Base-by-base conservation (phyloP, 768 basidiomycete species). In the Xerocomellus dryophilus region DNA sequence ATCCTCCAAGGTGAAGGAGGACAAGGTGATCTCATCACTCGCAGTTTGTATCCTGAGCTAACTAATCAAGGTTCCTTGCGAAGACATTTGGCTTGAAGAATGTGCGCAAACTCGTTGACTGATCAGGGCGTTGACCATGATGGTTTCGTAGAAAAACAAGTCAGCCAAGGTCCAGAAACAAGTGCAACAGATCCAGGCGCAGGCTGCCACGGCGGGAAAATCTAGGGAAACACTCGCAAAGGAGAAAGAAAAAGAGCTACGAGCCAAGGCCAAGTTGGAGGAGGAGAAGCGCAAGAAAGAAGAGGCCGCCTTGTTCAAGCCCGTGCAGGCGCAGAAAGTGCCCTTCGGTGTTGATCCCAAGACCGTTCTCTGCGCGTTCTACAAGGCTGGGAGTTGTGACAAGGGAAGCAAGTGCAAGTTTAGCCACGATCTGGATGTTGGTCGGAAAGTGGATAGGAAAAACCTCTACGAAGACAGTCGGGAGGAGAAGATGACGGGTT, bases 341-440 rank as follows among this genome's bases (percentile, higher is more conserved):
- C 92, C 96, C 0, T 93, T 96, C 54, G 96, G 96, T 21, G 93
- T 94, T 43, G 95, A 98, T 72, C 96, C 95, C 25, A 98, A 97
- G 80, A 93, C 91, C 14, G 76, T 98, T 32, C 77, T 98, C 32
- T 98, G 97, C 69, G 86, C 80, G 25, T 98, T 86, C 77, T 94
- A 79, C 80, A 98, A 98, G 74, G 87, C 90, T 12, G 95, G 96
- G 4, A 79, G 74, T 46, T 99, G 96, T 67, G 93, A 96, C 23
- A 98, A 98, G 78, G 96, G 93, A 23, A 83, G 62, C 69, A 93
- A 92, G 75, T 98, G 97, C 76, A 98, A 96, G 78, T 98, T 97
- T 74, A 95, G 93, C 59, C 97, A 99, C 71, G 87, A 98, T 75
- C 65, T 86, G 55, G 81, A 98, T 61, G 82, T 96, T 34, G 94